These are phyloP conservation scores for Pseudoscleropodium purum DNA, from an alignment of 225 moss, liverwort and hornwort genomes.

Conservation along the genomic window DNA sequence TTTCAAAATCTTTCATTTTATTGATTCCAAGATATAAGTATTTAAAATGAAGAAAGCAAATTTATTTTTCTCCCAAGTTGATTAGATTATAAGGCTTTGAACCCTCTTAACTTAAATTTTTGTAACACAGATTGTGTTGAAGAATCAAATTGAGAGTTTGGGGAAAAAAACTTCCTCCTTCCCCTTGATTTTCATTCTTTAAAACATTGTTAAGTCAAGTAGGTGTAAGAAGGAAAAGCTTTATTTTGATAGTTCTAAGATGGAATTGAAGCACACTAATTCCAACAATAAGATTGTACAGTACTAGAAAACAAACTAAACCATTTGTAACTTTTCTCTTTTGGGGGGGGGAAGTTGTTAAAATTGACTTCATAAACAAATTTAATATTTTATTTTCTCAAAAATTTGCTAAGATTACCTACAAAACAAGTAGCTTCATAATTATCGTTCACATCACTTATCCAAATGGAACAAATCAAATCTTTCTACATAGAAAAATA, in stretches of 20 bases:
- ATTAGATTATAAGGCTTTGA: not conserved
- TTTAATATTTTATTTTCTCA: not conserved
- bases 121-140: not conserved
- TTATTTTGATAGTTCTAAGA: not conserved
- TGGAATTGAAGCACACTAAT: not conserved
- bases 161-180: accelerated
- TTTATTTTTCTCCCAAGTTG: accelerated
- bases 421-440: not conserved
- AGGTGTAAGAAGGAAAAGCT: not conserved
- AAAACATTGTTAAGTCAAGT: not conserved
- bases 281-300: no score
- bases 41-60: no score
- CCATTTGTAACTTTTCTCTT: accelerated
- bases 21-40: not conserved
- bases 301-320: not conserved
- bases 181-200: not conserved
- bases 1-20: accelerated
- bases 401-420: no score
- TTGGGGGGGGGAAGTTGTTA: no score
- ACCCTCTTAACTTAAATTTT: not conserved
- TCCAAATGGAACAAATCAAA: not conserved
- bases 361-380: not conserved
- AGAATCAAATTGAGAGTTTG: not conserved
- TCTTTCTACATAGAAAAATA: no score
- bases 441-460: not conserved